Evolutionary conservation across 2,329 filamentous ascomycete genomes (phyloP).

Genomic region (Paraconiothyrium sp.): DNA sequence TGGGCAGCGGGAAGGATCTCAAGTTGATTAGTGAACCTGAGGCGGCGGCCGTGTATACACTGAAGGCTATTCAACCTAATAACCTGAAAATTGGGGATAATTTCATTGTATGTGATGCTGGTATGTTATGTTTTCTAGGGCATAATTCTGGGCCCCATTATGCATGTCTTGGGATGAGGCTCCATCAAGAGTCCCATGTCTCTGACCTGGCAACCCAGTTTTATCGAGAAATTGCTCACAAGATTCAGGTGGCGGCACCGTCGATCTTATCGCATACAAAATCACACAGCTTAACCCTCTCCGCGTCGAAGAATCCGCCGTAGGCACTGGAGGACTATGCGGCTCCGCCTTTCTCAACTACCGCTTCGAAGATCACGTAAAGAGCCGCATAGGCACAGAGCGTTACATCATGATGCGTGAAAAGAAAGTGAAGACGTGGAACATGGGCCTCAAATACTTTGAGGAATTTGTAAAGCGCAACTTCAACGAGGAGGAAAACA

Average conservation of each 20-base stretch:
- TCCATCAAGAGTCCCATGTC: too few relatives aligned
- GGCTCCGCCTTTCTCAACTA: constrained; percentile 84
- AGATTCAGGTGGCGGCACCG: constrained; percentile 61
- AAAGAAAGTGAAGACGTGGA: constrained; percentile 82
- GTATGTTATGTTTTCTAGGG: constrained; percentile 25
- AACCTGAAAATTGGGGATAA: constrained; percentile 73
- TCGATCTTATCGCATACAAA: constrained; percentile 84
- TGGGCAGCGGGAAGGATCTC: constrained; percentile 75
- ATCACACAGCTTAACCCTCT: constrained; percentile 78
- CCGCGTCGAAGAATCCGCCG: constrained; percentile 79
- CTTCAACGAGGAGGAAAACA: constrained; percentile 80
- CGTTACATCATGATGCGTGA: constrained; percentile 78
- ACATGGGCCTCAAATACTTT: constrained; percentile 76
- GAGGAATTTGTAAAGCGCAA: constrained; percentile 87
- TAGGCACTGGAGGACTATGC: constrained; percentile 80
- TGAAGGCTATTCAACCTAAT: constrained; percentile 81
- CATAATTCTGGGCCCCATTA: too few relatives aligned
- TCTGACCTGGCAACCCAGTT: too few relatives aligned
- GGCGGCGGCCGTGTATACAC: constrained; percentile 80
- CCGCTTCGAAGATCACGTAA: constrained; percentile 80
- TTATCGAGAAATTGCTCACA: constrained; percentile 12
- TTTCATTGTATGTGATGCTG: constrained; percentile 67
- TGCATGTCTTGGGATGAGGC: too few relatives aligned
- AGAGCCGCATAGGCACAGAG: constrained; percentile 70
- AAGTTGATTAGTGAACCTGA: constrained; percentile 83